phyloP scores from a whole-genome alignment of 1,284 basidiomycete species.

The Phellopilus nigrolimitatus region DNA sequence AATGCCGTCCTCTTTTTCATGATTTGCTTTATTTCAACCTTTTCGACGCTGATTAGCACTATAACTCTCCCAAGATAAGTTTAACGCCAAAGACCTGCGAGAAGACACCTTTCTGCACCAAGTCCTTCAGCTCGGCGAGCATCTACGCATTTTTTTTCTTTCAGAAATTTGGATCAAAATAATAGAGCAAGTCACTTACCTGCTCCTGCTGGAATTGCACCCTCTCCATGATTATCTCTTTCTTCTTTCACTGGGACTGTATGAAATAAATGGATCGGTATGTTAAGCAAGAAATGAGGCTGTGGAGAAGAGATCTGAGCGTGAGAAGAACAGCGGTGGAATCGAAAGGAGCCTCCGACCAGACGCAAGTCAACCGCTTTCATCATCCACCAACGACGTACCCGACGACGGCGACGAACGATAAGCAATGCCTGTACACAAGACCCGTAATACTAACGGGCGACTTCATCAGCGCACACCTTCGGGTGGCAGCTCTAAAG shows the following conservation, averaged over 20 bases:
- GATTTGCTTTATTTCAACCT: conserved; percentile 82
- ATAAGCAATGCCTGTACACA: conserved; percentile 27
- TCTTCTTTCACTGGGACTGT: neutral
- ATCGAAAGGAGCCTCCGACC: too few relatives aligned
- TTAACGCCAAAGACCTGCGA: conserved; percentile 53
- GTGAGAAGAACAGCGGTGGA: too few relatives aligned
- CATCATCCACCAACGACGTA: neutral
- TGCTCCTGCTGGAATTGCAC: conserved; percentile 95
- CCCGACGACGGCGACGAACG: neutral
- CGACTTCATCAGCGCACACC: conserved; percentile 53
- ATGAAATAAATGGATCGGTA: neutral
- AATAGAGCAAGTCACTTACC: conserved; percentile 31
- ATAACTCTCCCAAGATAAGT: neutral
- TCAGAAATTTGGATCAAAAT: neutral
- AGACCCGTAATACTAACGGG: conserved; percentile 39
- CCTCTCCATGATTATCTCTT: conserved; percentile 67
- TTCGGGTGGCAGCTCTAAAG: conserved; percentile 49
- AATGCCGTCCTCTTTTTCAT: conserved; percentile 81
- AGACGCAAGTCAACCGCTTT: neutral
- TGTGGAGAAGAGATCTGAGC: neutral
- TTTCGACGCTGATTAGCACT: neutral
- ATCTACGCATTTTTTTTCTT: conserved; percentile 47
- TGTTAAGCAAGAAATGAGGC: neutral
- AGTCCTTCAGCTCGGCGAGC: conserved; percentile 93
- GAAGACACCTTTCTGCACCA: conserved; percentile 85